A percentile compares a stretch with the other conserved stretches of the same genome.
Evolutionary conservation across 306 rosid species (phyloP).

Genomic region (Castanea sativa): DNA sequence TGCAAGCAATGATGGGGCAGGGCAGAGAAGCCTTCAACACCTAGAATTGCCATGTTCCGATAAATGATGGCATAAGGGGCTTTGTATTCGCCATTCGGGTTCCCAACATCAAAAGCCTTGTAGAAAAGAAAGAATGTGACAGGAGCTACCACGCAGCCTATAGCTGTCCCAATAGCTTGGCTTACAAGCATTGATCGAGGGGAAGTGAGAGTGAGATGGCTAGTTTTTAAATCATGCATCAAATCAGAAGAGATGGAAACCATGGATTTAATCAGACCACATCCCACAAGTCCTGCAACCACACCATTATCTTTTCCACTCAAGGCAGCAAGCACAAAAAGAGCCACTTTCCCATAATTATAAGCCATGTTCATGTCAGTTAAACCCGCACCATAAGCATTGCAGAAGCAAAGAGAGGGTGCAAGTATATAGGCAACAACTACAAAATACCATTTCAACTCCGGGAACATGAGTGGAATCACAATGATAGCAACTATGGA

Average conservation of each 20-base stretch:
- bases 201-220: constrained; percentile 91
- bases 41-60: constrained; percentile 94
- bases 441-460: constrained; percentile 85
- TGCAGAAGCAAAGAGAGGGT: constrained; percentile 95
- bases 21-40: constrained; percentile 90
- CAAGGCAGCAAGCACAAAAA: constrained; percentile 80
- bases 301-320: constrained; percentile 70
- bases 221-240: constrained; percentile 95
- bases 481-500: constrained; percentile 67
- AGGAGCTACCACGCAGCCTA: constrained; percentile 93
- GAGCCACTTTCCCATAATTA: constrained; percentile 97
- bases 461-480: constrained; percentile 89
- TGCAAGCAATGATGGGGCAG: constrained; percentile 84
- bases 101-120: constrained; percentile 87
- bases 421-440: constrained; percentile 76
- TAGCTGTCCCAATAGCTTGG: constrained; percentile 93
- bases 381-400: constrained; percentile 94
- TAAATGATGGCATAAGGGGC: constrained; percentile 95
- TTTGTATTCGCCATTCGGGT: constrained; percentile 83
- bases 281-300: constrained; percentile 92
- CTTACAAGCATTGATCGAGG: constrained; percentile 89
- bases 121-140: constrained; percentile 82
- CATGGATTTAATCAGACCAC: constrained; percentile 91
- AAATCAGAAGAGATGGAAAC: constrained; percentile 92
- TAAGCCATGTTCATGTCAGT: constrained; percentile 99